A percentile compares a stretch with the other conserved stretches of the same genome.
Conservation (phyloP, 2,329 filamentous ascomycete species). For the Pseudocercospora ulei region DNA sequence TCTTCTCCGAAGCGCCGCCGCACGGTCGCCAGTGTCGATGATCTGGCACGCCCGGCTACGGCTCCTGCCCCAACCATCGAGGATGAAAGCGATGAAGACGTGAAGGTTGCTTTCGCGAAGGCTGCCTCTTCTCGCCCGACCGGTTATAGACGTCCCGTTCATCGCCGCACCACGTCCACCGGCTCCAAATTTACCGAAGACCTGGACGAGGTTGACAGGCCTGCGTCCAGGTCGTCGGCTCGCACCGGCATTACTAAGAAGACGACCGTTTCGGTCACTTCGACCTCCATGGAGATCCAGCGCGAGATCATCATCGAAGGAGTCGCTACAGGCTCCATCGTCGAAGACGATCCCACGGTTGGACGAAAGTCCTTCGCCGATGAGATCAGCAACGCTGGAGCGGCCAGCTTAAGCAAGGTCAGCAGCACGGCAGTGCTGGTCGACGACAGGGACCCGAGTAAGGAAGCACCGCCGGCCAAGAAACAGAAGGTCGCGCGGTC, state of each 20-base stretch:
- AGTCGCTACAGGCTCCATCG: slow-evolving; percentile 3
- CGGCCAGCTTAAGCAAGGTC: slow-evolving; percentile 10
- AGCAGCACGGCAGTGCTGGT: slow-evolving; percentile 2
- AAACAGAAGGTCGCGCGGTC: slow-evolving; percentile 9
- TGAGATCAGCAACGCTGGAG: slow-evolving; percentile 9
- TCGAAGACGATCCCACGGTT: slow-evolving; percentile 12
- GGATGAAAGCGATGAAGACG: slow-evolving; percentile 15
- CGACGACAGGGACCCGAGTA: slow-evolving; percentile 6
- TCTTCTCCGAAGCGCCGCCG: slow-evolving; percentile 14
- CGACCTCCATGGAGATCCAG: slow-evolving; percentile 14
- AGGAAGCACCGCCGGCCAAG: slow-evolving; percentile 3
- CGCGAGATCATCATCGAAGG: slow-evolving; percentile 14
- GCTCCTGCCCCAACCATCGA: slow-evolving; percentile 8
- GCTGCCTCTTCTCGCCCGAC: slow-evolving; percentile 9
- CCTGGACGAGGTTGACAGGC: slow-evolving; percentile 14
- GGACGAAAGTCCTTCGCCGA: slow-evolving; percentile 6
- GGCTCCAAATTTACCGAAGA: slow-evolving; percentile 22
- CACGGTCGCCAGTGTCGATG: slow-evolving; percentile 8
- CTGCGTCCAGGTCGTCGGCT: slow-evolving; percentile 13
- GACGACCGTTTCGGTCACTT: slow-evolving; percentile 18
- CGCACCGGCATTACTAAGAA: slow-evolving; percentile 16
- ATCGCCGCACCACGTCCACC: slow-evolving; percentile 18
- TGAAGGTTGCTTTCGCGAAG: slow-evolving; percentile 12
- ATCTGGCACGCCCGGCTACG: slow-evolving; percentile 2
- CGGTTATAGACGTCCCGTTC: slow-evolving; percentile 8